phyloP scores from a whole-genome alignment of 768 basidiomycete genomes.

The Auricularia sp. region DNA sequence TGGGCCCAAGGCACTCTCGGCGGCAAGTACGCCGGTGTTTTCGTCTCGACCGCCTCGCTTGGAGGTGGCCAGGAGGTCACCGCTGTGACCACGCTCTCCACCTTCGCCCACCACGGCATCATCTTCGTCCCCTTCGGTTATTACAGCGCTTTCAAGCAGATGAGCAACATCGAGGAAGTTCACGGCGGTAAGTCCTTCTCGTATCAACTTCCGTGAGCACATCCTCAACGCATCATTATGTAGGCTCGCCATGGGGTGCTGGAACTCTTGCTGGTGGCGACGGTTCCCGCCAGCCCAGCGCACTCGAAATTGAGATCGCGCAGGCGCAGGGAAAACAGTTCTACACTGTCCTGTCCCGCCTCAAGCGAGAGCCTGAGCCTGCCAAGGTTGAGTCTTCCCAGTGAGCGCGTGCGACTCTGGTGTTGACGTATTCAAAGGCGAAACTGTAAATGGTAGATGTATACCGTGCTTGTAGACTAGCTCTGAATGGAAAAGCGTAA shows the following conservation, averaged over 20 bases:
- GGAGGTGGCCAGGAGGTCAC: constrained; percentile 77
- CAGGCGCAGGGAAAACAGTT: constrained; percentile 43
- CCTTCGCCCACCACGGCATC: constrained; percentile 63
- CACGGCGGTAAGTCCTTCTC: constrained; percentile 51
- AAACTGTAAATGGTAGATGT: too few species aligned
- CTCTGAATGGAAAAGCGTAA: too few species aligned
- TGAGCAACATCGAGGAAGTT: constrained; percentile 36
- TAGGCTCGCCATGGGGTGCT: constrained; percentile 63
- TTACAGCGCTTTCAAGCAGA: constrained; percentile 30
- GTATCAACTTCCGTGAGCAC: too few species aligned
- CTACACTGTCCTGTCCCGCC: constrained; percentile 27
- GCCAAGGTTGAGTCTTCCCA: too few species aligned
- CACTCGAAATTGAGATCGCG: constrained; percentile 43
- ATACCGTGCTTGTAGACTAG: too few species aligned
- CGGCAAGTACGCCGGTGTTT: constrained; percentile 68
- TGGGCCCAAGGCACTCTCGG: constrained; percentile 50
- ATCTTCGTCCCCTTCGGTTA: constrained; percentile 67
- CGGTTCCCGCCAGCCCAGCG: constrained; percentile 38
- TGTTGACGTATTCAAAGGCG: too few species aligned
- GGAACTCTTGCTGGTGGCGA: constrained; percentile 44
- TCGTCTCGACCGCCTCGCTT: constrained; percentile 57
- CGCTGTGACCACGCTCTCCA: constrained; percentile 37
- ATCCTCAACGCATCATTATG: constrained; percentile 27
- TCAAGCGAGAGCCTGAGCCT: too few species aligned
- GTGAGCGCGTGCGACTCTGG: too few species aligned